These are phyloP conservation scores for Collybia mongolica DNA, from an alignment of 768 basidiomycete genomes.

Conservation along the genomic window DNA sequence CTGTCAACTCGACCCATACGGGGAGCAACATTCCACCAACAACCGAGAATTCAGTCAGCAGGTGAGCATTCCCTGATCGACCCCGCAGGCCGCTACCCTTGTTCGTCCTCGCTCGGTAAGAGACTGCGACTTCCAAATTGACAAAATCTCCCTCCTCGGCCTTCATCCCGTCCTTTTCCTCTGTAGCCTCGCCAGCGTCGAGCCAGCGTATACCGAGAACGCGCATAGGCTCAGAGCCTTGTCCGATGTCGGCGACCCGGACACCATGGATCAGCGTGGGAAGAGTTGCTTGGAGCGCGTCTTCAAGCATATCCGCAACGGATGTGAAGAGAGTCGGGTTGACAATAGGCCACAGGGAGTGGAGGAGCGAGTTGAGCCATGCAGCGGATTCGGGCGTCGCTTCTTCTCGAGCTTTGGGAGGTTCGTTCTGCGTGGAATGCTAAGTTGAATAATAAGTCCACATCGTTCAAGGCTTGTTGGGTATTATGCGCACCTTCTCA, in stretches of 20 bases:
- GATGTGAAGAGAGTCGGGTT: conserved; percentile 65
- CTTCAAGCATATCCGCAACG: conserved; percentile 62
- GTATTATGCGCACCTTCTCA: neutral
- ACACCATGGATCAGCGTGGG: conserved; percentile 56
- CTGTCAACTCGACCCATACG: conserved; percentile 73
- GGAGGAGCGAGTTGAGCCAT: conserved; percentile 68
- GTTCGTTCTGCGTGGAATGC: neutral
- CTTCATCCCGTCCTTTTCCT: conserved; percentile 27
- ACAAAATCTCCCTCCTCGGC: conserved; percentile 47
- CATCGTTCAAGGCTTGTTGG: neutral
- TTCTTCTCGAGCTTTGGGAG: neutral
- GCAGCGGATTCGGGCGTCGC: conserved; percentile 32
- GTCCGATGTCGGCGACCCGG: conserved; percentile 68
- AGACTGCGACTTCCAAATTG: conserved; percentile 72
- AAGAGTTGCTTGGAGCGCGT: conserved; percentile 53
- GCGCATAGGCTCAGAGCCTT: conserved; percentile 66
- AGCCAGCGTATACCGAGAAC: conserved; percentile 65
- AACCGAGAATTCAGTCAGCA: conserved; percentile 70
- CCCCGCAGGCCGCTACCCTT: conserved; percentile 33
- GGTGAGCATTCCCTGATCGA: conserved; percentile 57
- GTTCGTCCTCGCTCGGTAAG: conserved; percentile 55
- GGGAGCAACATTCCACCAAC: conserved; percentile 45
- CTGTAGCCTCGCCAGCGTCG: conserved; percentile 25
- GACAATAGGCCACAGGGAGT: conserved; percentile 69
- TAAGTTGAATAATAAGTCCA: neutral